Base-by-base conservation (phyloP, 768 basidiomycete genomes). In the Amanita fuliginea region DNA sequence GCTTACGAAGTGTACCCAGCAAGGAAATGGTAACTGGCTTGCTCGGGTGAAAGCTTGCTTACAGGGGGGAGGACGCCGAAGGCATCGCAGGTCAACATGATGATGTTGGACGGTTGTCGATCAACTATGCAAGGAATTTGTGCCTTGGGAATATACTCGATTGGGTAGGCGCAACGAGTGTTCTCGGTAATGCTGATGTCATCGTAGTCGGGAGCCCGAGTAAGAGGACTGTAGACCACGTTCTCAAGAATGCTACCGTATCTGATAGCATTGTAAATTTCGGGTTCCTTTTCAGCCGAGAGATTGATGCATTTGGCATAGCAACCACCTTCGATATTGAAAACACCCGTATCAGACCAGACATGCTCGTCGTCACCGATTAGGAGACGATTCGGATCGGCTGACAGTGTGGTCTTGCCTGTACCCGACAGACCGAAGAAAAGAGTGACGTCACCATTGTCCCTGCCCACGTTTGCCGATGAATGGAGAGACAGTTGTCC, bases 341-440 rank as follows among this genome's bases (percentile, higher is more conserved):
- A 99, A 53, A 99, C 95, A 61, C 96, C 96, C 14, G 76, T 84
- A 68, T 99, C 96, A 13, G 91, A 92, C 96, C 96, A 99, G 60
- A 99, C 96, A 64, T 99, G 96, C 70, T 98, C 96, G 64, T 99
- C 96, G 64, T 99, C 96, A 57, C 96, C 96, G 57, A 98, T 98
- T 53, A 99, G 81, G 46, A 87, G 71, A 53, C 96, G 90, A 58
- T 81, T 77, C 18, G 95, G 92, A 67, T 99, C 96, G 26, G 96
- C 93, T 10, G 95, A 97, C 44, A 98, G 82, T 2, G 96, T 97
- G 46, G 96, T 98, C 77, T 99, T 99, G 56, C 96, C 96, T 1
- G 96, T 99, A 34, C 96, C 96, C 26, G 89, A 92, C 32, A 99
- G 81, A 63, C 96, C 96, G 65, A 99, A 99, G 83, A 99, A 99